Conservation (phyloP, 345 rosid species). For the Gossypium australe region DNA sequence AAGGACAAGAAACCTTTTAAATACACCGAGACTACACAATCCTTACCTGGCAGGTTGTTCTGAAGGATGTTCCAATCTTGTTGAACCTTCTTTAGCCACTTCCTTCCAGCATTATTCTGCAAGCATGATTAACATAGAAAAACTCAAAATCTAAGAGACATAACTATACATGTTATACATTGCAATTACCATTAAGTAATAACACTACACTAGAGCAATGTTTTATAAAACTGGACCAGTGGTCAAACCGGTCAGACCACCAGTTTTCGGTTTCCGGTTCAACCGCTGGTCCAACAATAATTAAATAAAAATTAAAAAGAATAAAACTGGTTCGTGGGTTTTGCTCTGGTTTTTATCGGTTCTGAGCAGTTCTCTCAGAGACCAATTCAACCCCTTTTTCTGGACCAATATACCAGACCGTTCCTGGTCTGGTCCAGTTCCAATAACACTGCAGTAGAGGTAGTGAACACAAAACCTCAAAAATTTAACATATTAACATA, state of each 20-base stretch:
- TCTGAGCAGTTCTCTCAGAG: too few relatives aligned
- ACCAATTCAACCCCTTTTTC: too few relatives aligned
- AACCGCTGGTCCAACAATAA: too few relatives aligned
- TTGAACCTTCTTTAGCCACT: conserved; percentile 93
- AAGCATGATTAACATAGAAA: conserved; percentile 13
- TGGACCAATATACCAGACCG: too few relatives aligned
- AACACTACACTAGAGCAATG: background rate
- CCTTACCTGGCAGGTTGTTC: conserved; percentile 91
- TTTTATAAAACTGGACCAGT: too few relatives aligned
- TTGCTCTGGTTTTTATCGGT: too few relatives aligned
- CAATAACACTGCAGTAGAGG: background rate
- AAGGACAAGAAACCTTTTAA: background rate
- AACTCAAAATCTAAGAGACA: background rate
- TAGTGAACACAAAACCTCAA: background rate
- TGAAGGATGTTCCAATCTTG: conserved; percentile 98
- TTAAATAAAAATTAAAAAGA: too few relatives aligned
- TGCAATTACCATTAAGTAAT: background rate
- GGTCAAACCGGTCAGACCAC: too few relatives aligned
- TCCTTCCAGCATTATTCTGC: conserved; percentile 72
- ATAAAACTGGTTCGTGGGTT: too few relatives aligned
- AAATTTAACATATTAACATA: background rate
- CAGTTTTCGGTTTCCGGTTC: too few relatives aligned
- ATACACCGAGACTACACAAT: conserved; percentile 1
- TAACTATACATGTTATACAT: background rate
- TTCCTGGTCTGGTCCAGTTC: too few relatives aligned